phyloP scores from a whole-genome alignment of 148 eudicot species.

The Nepenthes gracilis region DNA sequence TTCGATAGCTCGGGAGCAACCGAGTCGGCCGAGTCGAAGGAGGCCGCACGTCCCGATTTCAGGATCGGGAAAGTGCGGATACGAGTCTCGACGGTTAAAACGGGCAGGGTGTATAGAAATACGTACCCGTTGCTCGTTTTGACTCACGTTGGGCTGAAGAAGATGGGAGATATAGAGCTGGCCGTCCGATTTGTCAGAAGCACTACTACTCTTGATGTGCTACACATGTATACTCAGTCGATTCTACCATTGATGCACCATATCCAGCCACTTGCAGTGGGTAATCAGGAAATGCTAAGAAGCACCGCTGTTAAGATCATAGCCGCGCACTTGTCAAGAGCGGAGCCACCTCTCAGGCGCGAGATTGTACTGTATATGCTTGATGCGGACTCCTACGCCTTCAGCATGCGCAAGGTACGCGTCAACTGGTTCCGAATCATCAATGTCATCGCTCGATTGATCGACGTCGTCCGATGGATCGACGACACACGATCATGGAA shows the following conservation, averaged over 20 bases:
- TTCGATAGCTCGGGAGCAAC: conserved; percentile 55
- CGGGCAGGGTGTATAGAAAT: conserved; percentile 53
- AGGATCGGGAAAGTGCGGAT: conserved; percentile 80
- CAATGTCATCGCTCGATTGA: conserved; percentile 48
- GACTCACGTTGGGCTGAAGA: conserved; percentile 58
- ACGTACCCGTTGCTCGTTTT: conserved; percentile 54
- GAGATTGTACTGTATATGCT: conserved; percentile 67
- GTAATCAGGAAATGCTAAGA: conserved; percentile 69
- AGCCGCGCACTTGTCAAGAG: conserved; percentile 51
- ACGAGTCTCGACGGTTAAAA: conserved; percentile 67
- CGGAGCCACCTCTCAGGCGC: conserved; percentile 80
- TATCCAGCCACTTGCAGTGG: conserved; percentile 60
- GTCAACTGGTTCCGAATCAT: conserved; percentile 78
- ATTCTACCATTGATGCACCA: conserved; percentile 79
- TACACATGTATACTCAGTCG: conserved; percentile 75
- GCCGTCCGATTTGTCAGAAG: conserved; percentile 62
- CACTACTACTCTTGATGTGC: conserved; percentile 51
- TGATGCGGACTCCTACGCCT: conserved; percentile 59
- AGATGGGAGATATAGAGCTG: conserved; percentile 81
- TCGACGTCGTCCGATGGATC: conserved; percentile 62
- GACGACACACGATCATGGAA: conserved; percentile 89
- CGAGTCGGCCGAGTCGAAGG: conserved; percentile 31
- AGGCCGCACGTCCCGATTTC: conserved; percentile 39
- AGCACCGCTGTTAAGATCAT: conserved; percentile 39
- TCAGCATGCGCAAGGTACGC: conserved; percentile 86